Base-by-base conservation (phyloP, 306 rosid species). In the Fagus crenata region DNA sequence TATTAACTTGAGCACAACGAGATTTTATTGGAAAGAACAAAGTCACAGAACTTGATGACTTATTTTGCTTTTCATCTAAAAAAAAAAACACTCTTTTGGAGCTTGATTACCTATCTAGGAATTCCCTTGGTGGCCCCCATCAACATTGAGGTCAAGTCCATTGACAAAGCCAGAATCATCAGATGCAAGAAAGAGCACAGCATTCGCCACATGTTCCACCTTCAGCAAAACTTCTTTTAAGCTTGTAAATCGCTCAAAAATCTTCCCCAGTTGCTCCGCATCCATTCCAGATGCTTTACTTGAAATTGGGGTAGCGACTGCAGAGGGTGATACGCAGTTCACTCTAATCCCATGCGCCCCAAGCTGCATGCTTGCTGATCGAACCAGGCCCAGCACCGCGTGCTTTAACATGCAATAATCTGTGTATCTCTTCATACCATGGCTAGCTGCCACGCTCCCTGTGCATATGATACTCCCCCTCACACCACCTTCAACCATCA, bases 391-490 rank as follows among this genome's bases (percentile, higher is more conserved):
- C 5, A 89, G 4, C 69, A 89, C 82, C 2, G 87, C 89, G 3
- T 89, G 91, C 84, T 89, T 89, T 9, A 88, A 75, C 88, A 85
- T 83, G 4, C 7, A 4, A 76, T 87, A 89, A 33, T 89, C 88
- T 0, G 83, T 87, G 0, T 0, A 0, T 2, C 1, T 14, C 14
- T 7, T 2, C 0, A 1, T 56, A 32, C 41, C 72, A 0, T 2
- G 2, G 14, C 70, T 78, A 0, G 46, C 89, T 0, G n/a, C 35
- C 1, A 53, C 18, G 32, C 93, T 89, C 3, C 71, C 89, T 2
- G 86, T 87, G 81, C 90, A 87, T 15, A 84, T 78, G 1, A 89
- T 80, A 53, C 84, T 87, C 7, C 92, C 91, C 31, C 78, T 82
- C 68, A 85, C 85, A 4, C 53, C 33, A 15, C 74, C 65, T n/a